A percentile compares a stretch with the other conserved stretches of the same genome.
These are phyloP conservation scores for Pleurotus sapidus DNA, from an alignment of 768 basidiomycete genomes.

Conservation along the genomic window DNA sequence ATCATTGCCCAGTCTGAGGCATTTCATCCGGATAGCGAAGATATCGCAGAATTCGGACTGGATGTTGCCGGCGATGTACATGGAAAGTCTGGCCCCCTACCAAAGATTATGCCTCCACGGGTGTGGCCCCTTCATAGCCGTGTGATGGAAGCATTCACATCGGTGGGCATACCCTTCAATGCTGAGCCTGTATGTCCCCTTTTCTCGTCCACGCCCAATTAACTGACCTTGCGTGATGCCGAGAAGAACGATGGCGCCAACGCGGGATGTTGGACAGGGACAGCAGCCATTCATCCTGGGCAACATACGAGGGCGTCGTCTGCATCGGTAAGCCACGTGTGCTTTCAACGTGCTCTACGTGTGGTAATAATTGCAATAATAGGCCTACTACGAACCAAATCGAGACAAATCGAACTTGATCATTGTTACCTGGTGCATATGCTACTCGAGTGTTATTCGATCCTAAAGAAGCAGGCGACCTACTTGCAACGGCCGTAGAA, in stretches of 20 bases:
- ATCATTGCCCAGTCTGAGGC: not conserved
- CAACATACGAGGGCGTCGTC: constrained; percentile 2
- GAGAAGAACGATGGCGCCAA: not conserved
- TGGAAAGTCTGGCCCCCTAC: constrained; percentile 13
- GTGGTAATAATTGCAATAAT: not conserved
- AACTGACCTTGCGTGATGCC: too few species aligned
- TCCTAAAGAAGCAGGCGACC: not conserved
- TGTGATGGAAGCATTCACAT: not conserved
- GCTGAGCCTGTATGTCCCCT: constrained; percentile 1
- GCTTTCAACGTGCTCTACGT: not conserved
- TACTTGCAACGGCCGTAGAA: constrained; percentile 11
- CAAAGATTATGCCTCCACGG: constrained; percentile 12
- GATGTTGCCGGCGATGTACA: not conserved
- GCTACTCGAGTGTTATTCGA: constrained; percentile 4
- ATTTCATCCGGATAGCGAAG: not conserved
- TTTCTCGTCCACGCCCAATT: not conserved
- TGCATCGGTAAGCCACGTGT: not conserved
- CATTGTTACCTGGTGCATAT: constrained; percentile 1
- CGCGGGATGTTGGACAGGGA: not conserved
- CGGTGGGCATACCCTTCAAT: constrained; percentile 8
- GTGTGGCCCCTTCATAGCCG: constrained; percentile 5
- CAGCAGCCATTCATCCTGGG: not conserved
- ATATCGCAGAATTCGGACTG: not conserved
- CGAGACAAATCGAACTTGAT: not conserved
- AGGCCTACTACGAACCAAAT: constrained; percentile 8